Percentiles rank a stretch among this genome's conserved stretches.
Conservation (phyloP, 495 filamentous ascomycete genomes). For the Friedmanniomyces simplex region DNA sequence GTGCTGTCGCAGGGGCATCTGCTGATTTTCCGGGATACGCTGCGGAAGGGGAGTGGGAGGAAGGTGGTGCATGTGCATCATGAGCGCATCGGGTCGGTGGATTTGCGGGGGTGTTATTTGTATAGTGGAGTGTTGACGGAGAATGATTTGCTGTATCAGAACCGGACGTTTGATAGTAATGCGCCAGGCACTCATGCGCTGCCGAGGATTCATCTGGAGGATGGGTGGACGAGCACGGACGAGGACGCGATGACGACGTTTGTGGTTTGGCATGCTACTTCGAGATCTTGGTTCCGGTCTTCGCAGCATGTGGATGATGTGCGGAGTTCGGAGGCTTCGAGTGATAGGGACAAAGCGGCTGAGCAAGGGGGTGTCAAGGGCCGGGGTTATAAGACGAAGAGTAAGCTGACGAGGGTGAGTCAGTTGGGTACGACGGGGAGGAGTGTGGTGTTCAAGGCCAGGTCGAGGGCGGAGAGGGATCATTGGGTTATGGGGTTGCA, state of each 20-base stretch:
- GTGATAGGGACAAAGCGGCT: conserved; percentile 28
- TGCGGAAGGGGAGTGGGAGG: conserved; percentile 47
- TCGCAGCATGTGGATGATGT: conserved; percentile 36
- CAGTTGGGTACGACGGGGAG: conserved; percentile 52
- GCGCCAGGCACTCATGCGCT: conserved; percentile 53
- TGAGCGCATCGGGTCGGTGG: conserved; percentile 46
- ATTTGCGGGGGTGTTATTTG: conserved; percentile 60
- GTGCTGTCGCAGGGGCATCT: conserved; percentile 55
- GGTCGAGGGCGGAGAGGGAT: conserved; percentile 62
- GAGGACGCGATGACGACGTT: conserved; percentile 65
- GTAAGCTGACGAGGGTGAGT: conserved; percentile 27
- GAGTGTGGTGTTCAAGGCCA: conserved; percentile 60
- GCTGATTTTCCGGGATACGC: conserved; percentile 52
- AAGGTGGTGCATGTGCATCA: conserved; percentile 54
- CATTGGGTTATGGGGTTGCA: conserved; percentile 65
- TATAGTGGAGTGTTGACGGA: conserved; percentile 61
- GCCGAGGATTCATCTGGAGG: conserved; percentile 53
- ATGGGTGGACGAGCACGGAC: conserved; percentile 57
- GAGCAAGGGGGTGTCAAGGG: conserved; percentile 11
- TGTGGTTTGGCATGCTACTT: conserved; percentile 59
- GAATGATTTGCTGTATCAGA: conserved; percentile 56
- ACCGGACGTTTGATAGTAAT: conserved; percentile 60
- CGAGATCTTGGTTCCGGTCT: conserved; percentile 48
- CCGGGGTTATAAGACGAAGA: conserved; percentile 11
- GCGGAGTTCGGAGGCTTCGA: conserved; percentile 1